Evolutionary conservation across 2,329 filamentous ascomycete species (phyloP), one percentile per base, ranked within the genome.

Genomic region (Xylaria sp.): DNA sequence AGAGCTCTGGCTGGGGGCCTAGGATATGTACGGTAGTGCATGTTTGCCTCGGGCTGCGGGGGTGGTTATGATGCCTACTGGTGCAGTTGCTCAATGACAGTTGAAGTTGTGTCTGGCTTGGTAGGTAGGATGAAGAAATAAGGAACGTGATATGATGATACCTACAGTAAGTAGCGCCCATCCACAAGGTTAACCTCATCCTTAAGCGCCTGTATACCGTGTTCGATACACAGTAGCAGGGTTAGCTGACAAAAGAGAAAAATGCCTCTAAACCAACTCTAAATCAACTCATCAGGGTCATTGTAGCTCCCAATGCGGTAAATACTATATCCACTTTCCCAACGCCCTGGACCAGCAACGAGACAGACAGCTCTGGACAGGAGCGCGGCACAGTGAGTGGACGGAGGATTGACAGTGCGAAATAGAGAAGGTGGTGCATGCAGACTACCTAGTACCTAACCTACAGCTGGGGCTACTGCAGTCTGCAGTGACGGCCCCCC

Each of bases 281-380:
- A 31, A 18, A 46, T 10, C 18, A 48, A 46, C 62, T 25, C 39
- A 61, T 52, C 49, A 58, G 36, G 43, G 20, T 55, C 68, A 62
- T 54, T 54, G 51, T 55, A 61, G 31, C 46, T 66, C 69, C 62
- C 2, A 59, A 65, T 60, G 43, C 39, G 65, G 68, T 43, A 55
- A 56, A 7, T 13, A 20, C 28, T 39, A 23, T 39, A 15, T 9
- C 67, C 69, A 69, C 69, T 62, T 64, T 68, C 51, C 59, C 67
- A 46, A 23, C 48, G 62, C 61, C 63, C 64, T 54, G 57, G 69
- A 69, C 57, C 66, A 69, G 59, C 62, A 36, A 31, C 39, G 66
- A 46, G 25, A 52, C 55, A n/a, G 31, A 23, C 52, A 54, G 41
- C 57, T 57, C 18, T 52, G 3, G 31, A 58, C 18, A 56, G 51